Conservation (phyloP, 2,329 filamentous ascomycete species). For the Fusarium nisikadoi region DNA sequence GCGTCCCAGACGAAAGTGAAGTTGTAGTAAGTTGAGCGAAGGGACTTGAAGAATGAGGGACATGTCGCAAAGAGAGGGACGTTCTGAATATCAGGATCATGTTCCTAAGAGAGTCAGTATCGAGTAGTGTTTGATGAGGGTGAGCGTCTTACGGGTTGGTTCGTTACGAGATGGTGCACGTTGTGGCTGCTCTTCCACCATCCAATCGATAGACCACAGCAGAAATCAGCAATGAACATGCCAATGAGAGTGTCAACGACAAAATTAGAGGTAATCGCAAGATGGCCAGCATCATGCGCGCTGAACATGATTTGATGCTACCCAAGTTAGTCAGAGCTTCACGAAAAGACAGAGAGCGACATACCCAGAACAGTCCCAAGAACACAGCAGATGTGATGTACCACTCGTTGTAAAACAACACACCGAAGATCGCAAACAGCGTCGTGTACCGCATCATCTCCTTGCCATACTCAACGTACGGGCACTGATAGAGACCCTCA, state of each 20-base stretch:
- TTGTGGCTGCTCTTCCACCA: conserved; percentile 79
- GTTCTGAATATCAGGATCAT: conserved; percentile 72
- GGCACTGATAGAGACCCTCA: conserved; percentile 68
- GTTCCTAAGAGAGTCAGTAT: conserved; percentile 51
- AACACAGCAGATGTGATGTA: conserved; percentile 67
- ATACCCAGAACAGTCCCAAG: conserved; percentile 71
- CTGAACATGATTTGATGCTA: conserved; percentile 76
- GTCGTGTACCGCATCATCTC: conserved; percentile 65
- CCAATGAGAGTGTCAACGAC: conserved; percentile 68
- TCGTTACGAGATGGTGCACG: conserved; percentile 74
- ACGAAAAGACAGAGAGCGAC: neutral
- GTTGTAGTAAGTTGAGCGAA: conserved; percentile 73
- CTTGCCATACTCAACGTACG: conserved; percentile 67
- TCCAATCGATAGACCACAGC: conserved; percentile 72
- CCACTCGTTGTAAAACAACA: conserved; percentile 61
- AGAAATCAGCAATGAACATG: conserved; percentile 72
- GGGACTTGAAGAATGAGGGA: conserved; percentile 70
- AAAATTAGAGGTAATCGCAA: conserved; percentile 70
- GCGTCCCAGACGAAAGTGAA: conserved; percentile 72
- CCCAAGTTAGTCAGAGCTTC: conserved; percentile 22
- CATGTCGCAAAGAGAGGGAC: conserved; percentile 75
- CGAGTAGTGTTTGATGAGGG: neutral
- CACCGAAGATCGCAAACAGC: conserved; percentile 61
- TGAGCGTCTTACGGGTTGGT: conserved; percentile 60
- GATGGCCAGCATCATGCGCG: conserved; percentile 73